Conservation (phyloP, 148 eudicot species). For the Rhododendron mucronatum region DNA sequence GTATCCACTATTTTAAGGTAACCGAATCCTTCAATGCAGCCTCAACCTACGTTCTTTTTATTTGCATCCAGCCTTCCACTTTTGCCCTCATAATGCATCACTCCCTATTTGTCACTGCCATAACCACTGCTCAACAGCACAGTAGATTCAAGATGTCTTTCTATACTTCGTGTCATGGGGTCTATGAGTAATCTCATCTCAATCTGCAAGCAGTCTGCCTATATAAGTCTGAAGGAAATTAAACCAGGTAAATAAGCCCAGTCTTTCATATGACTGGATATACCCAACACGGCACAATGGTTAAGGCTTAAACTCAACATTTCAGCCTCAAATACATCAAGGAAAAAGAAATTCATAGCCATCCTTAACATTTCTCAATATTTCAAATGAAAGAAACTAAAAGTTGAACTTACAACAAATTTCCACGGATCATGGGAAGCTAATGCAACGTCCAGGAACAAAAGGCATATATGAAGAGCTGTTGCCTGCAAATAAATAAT, state of each 20-base stretch:
- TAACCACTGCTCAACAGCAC: neutral
- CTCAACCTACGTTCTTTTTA: neutral
- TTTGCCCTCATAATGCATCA: neutral
- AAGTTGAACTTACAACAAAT: slow-evolving; percentile 58
- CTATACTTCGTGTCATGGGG: neutral
- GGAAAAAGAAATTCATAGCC: neutral
- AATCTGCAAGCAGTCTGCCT: neutral
- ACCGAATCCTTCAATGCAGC: neutral
- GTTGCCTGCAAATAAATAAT: slow-evolving; percentile 46
- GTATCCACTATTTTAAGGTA: neutral
- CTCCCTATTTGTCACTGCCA: neutral
- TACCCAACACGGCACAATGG: neutral
- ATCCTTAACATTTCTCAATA: neutral
- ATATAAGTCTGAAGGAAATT: neutral
- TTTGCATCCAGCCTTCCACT: neutral
- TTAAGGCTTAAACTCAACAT: neutral
- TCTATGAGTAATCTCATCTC: neutral
- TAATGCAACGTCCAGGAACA: slow-evolving; percentile 77
- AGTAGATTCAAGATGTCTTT: neutral
- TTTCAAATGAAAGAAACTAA: neutral
- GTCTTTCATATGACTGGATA: neutral
- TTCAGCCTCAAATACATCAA: neutral
- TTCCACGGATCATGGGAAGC: slow-evolving; percentile 56
- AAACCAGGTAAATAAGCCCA: neutral
- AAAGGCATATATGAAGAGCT: slow-evolving; percentile 77